Evolutionary conservation across 139 green algal species (phyloP), one percentile per base, ranked within the genome.

Genomic region (Micractinium sp.): DNA sequence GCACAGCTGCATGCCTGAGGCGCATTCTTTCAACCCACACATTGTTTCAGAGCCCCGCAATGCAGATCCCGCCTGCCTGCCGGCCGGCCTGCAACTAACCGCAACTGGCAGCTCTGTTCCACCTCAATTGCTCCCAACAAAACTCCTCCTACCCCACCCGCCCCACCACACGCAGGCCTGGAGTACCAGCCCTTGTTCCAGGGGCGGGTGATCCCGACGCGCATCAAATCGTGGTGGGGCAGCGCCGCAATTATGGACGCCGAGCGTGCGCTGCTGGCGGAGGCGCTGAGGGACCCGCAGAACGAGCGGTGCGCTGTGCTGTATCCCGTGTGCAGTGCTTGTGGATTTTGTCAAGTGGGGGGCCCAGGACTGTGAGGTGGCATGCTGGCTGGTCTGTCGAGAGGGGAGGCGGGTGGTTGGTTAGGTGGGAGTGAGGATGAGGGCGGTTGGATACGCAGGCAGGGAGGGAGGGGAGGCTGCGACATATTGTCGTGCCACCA

Each of bases 211-310:
- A 69, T 92, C 3, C 19, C 29, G 14, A 41, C 81, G 25, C 84
- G 75, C 25, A 18, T 87, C 20, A 18, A 13, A 4, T 79, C 83
- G 27, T 38, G 31, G 38, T 87, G 83, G 83, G 83, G 83, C 67
- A 41, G 27, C 63, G 41, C 41, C 38, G 33, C 41, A 16, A 39
- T 93, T 19, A 80, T 82, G 14, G 87, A 87, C 7, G 91, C 90
- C 0, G 77, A 89, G 33, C 71, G 88, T 5, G 41, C 87, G 27
- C 86, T 94, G 89, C 71, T 94, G 77, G 33, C 71, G 35, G 85
- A 81, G 36, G 92, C 92, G 25, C 86, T 93, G 47, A 2, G 66
- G 20, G 92, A 94, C 73, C 92, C 92, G 0, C 23, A 85, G 7
- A 94, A 94, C 80, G 31, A 91, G 81, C 67, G 85, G 86, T 77